Conservation (phyloP, 371 early-diverging fungal genomes). For the Mucor velutinosus region DNA sequence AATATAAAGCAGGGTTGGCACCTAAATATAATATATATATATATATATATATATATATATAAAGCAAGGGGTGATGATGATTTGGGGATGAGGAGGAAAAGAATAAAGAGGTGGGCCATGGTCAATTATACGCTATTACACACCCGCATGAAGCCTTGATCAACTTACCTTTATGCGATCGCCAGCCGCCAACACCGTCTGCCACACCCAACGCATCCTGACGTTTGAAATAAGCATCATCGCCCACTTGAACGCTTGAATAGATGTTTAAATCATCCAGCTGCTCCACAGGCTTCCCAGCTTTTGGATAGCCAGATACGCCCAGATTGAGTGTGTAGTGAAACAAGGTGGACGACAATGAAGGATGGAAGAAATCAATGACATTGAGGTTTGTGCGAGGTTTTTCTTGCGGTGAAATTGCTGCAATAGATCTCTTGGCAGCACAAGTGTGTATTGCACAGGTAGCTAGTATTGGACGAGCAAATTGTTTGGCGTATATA, state of each 20-base stretch:
- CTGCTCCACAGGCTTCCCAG: slow-evolving; percentile 40
- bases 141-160: not conserved
- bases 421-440: slow-evolving; percentile 26
- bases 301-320: slow-evolving; percentile 81
- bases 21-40: slow-evolving; percentile 34
- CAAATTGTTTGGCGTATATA: not conserved
- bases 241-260: slow-evolving; percentile 79
- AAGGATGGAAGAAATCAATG: slow-evolving; percentile 52
- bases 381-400: slow-evolving; percentile 37
- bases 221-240: slow-evolving; percentile 81
- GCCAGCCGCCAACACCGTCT: slow-evolving; percentile 88
- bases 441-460: slow-evolving; percentile 12
- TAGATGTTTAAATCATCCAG: slow-evolving; percentile 69
- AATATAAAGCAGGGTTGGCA: slow-evolving; percentile 86
- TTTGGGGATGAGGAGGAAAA: not conserved
- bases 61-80: not conserved
- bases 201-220: slow-evolving; percentile 81
- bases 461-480: not conserved
- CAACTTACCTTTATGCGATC: slow-evolving; percentile 43
- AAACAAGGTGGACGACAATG: slow-evolving; percentile 32
- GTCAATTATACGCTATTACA: not conserved
- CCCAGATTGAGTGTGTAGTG: slow-evolving; percentile 69
- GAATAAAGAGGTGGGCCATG: not conserved
- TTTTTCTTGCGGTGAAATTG: slow-evolving; percentile 28
- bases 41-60: not conserved